phyloP scores from a whole-genome alignment of 768 basidiomycete species.

The Pleurotus platypus region DNA sequence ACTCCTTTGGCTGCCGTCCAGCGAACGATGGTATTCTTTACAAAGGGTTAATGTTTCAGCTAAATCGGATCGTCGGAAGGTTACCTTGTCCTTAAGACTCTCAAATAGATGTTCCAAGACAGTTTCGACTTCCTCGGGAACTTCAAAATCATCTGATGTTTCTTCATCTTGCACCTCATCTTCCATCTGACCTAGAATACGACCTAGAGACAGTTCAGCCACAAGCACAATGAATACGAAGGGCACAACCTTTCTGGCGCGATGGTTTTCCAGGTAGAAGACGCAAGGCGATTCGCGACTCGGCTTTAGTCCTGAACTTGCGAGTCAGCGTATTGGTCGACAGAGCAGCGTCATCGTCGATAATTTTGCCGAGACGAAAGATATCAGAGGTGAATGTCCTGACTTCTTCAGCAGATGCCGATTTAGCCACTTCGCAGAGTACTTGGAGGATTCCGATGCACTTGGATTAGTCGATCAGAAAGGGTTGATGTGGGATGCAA shows the following conservation, averaged over 20 bases:
- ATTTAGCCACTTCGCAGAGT: slow-evolving; percentile 67
- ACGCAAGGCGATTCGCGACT: slow-evolving; percentile 61
- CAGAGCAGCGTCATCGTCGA: slow-evolving; percentile 39
- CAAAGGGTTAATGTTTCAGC: slow-evolving; percentile 7
- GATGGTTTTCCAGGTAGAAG: slow-evolving; percentile 48
- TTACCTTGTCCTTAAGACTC: slow-evolving; percentile 78
- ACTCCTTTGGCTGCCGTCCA: slow-evolving; percentile 94
- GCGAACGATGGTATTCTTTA: slow-evolving; percentile 89
- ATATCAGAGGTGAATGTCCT: slow-evolving; percentile 39
- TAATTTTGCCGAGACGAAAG: slow-evolving; percentile 36
- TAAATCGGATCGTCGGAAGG: neutral
- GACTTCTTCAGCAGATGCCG: slow-evolving; percentile 53
- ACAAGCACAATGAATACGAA: neutral
- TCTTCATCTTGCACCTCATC: slow-evolving; percentile 1
- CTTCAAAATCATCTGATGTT: slow-evolving; percentile 41
- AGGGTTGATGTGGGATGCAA: neutral
- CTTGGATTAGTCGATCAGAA: slow-evolving; percentile 29
- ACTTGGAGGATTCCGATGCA: slow-evolving; percentile 66
- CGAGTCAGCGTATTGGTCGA: slow-evolving; percentile 62
- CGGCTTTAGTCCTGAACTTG: slow-evolving; percentile 64
- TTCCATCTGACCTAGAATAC: slow-evolving; percentile 16
- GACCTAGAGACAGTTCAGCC: slow-evolving; percentile 21
- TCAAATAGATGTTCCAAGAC: slow-evolving; percentile 71
- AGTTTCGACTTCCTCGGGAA: slow-evolving; percentile 76
- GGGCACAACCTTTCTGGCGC: slow-evolving; percentile 38